These are phyloP conservation scores for Gomphus bonarii DNA, from an alignment of 1,284 basidiomycete genomes.

Conservation along the genomic window DNA sequence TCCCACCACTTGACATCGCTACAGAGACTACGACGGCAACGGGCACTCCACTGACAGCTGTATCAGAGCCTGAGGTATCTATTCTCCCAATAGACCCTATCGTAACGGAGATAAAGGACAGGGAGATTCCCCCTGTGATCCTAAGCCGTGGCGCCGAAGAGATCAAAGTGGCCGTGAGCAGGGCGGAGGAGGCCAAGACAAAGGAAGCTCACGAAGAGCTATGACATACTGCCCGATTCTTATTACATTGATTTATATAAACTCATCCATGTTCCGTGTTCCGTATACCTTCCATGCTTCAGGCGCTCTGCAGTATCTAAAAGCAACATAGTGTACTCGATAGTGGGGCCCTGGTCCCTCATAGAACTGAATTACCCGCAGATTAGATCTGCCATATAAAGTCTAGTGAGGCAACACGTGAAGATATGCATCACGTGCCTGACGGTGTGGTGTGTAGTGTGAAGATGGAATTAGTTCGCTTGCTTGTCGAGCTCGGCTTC, in stretches of 20 bases:
- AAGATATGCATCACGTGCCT: background rate
- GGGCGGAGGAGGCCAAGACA: constrained; percentile 1
- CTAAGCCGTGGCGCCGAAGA: constrained; percentile 6
- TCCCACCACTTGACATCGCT: background rate
- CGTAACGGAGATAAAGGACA: background rate
- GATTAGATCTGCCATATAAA: background rate
- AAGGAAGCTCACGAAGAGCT: constrained; percentile 1
- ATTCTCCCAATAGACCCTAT: constrained; percentile 5
- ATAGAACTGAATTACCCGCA: too few species aligned
- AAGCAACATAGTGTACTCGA: too few species aligned
- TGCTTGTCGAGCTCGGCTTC: too few species aligned
- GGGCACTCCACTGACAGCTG: background rate
- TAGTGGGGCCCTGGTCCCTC: too few species aligned
- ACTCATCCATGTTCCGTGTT: background rate
- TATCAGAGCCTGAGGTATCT: constrained; percentile 1
- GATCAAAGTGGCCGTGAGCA: background rate
- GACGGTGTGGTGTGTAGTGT: too few species aligned
- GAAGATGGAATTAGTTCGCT: background rate
- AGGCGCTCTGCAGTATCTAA: background rate
- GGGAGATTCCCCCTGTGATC: background rate
- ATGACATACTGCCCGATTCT: background rate
- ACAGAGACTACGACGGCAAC: background rate
- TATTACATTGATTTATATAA: background rate
- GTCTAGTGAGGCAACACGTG: background rate
- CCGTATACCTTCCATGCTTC: background rate